A percentile compares a stretch with the other conserved stretches of the same genome.
Conservation (phyloP, 441 rosid species). For the Erodium moschatum region DNA sequence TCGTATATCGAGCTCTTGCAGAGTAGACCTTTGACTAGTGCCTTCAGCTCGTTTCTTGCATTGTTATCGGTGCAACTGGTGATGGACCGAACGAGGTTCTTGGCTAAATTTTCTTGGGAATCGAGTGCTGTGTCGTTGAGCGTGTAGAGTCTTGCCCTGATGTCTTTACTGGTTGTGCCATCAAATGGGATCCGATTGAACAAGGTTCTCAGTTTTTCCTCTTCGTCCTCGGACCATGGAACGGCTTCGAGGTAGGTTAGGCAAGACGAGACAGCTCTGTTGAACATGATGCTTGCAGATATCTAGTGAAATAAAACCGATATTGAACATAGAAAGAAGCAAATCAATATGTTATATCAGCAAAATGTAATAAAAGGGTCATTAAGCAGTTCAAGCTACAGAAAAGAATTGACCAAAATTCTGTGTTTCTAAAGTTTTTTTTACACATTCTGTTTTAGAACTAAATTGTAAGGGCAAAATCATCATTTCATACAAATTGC, state of each 20-base stretch:
- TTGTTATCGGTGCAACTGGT: conserved; percentile 45
- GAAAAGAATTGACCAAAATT: too few relatives aligned
- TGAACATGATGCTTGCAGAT: conserved; percentile 55
- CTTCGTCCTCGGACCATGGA: conserved; percentile 93
- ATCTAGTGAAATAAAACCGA: conserved; percentile 33
- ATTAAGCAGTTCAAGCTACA: too few relatives aligned
- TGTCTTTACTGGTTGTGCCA: conserved; percentile 41
- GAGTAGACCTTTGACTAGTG: conserved; percentile 65
- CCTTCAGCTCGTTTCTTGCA: conserved; percentile 68
- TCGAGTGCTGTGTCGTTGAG: conserved; percentile 23
- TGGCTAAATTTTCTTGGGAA: conserved; percentile 45
- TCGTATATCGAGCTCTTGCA: conserved; percentile 79
- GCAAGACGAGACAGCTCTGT: conserved; percentile 51
- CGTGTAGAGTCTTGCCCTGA: conserved; percentile 46
- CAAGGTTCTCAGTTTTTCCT: conserved; percentile 57
- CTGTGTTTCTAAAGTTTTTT: too few relatives aligned
- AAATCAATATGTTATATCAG: neutral
- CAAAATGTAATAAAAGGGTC: too few relatives aligned
- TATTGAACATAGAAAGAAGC: neutral
- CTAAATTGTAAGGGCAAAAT: too few relatives aligned
- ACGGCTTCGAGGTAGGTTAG: conserved; percentile 73
- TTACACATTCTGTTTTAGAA: too few relatives aligned
- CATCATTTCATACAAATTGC: too few relatives aligned
- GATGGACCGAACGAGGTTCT: conserved; percentile 61
- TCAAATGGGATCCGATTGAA: conserved; percentile 47